Evolutionary conservation across 2,329 filamentous ascomycete genomes (phyloP), one percentile per base, ranked within the genome.

Genomic region (Eurotiales sp.): DNA sequence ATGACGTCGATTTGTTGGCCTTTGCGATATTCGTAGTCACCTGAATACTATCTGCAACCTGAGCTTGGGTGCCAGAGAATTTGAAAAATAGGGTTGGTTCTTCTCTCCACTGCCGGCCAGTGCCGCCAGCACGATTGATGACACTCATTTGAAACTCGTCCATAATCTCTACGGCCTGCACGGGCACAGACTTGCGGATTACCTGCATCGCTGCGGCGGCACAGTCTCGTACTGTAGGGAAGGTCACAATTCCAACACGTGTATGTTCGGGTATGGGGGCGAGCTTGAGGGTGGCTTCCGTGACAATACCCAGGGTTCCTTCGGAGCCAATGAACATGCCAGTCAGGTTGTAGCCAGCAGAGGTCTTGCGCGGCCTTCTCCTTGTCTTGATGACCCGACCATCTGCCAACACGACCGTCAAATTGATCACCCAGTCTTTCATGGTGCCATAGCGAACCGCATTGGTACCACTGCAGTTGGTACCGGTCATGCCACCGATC

Each of bases 1-100:
- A 82, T 2, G 75, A 70, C 1, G 73, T 72, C 21, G 76, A 73
- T 36, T 76, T 75, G 58, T 91, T 82, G 4, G 68, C 63, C 58
- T 80, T 82, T 0, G 88, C 81, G 43, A 95, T 86, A 8, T 74
- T 69, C 58, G 84, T 82, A 1, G 92, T 89, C 46, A 83, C 73
- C 8, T 73, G 69, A 45, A 93, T 85, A 61, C 91, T 89, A 61
- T 95, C 89, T 55, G 81, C 79, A 3, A 95, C 88, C n/a, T 86
- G 82, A 21, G 81, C 80, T 57, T 83, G 85, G 1, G 88, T 90
- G 15, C 90, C 90, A 1, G 87, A 85, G 65, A 95, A 84, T 58
- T 75, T 75, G 64, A 73, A 74, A 59, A 74, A 74, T 2, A 73
- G 59, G 8, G 71, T 72, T 7, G 71, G 71, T 10, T 64, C 59